Conservation (phyloP, 306 rosid genomes). For the Lathyrus tuberosus region DNA sequence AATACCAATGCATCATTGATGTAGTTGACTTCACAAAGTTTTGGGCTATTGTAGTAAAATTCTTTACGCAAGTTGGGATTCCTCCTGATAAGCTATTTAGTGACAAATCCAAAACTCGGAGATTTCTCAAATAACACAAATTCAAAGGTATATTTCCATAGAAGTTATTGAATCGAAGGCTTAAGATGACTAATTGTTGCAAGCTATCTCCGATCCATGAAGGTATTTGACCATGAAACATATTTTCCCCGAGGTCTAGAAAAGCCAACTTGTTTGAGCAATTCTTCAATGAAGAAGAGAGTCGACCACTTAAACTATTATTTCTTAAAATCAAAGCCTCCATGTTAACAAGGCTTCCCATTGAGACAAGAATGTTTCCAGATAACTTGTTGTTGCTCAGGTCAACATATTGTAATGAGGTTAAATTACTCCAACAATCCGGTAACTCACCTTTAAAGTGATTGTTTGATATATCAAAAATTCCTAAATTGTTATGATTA, state of each 20-base stretch:
- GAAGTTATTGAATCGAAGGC: background rate
- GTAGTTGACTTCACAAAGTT: too few relatives aligned
- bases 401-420: background rate
- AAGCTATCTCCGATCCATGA: conserved; percentile 35
- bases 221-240: conserved; percentile 29
- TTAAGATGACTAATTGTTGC: conserved; percentile 6
- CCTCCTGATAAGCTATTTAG: background rate
- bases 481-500: too few relatives aligned
- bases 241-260: conserved; percentile 17
- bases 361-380: background rate
- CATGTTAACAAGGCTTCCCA: background rate
- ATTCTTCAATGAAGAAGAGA: conserved; percentile 11
- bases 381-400: conserved; percentile 20
- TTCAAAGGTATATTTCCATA: conserved; percentile 9
- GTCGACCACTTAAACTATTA: conserved; percentile 16
- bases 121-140: background rate
- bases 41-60: background rate
- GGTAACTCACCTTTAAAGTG: conserved; percentile 1
- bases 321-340: conserved; percentile 22
- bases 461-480: background rate
- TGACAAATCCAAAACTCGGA: background rate
- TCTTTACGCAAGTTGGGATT: background rate
- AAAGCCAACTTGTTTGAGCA: conserved; percentile 6
- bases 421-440: conserved; percentile 28
- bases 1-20: too few relatives aligned